These are phyloP conservation scores for Cladorrhinum sp. DNA, from an alignment of 2,329 filamentous ascomycete species.

Conservation along the genomic window DNA sequence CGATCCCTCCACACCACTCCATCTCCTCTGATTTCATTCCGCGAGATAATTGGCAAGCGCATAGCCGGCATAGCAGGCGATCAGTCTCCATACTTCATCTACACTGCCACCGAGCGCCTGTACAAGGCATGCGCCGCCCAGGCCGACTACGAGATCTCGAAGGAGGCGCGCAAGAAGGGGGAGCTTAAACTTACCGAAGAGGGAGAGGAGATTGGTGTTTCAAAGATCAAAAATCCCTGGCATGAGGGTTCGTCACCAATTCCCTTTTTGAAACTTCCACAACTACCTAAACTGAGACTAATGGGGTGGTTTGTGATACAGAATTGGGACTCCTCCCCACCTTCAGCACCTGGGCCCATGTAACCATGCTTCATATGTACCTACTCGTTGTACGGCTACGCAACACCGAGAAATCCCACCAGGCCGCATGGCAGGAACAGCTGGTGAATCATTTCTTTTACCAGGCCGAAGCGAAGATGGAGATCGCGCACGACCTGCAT, in stretches of 20 bases:
- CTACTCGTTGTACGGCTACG: slow-evolving; percentile 80
- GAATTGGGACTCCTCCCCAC: slow-evolving; percentile 77
- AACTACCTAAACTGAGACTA: slow-evolving; percentile 6
- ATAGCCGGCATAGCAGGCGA: slow-evolving; percentile 4
- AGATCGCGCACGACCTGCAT: slow-evolving; percentile 69
- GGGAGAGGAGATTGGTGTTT: slow-evolving; percentile 78
- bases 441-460: slow-evolving; percentile 95
- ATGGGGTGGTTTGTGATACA: slow-evolving; percentile 36
- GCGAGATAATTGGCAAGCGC: slow-evolving; percentile 6
- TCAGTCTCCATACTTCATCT: slow-evolving; percentile 63
- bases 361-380: slow-evolving; percentile 96
- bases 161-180: slow-evolving; percentile 61
- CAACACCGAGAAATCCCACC: slow-evolving; percentile 66
- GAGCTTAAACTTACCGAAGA: slow-evolving; percentile 68
- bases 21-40: slow-evolving; percentile 5
- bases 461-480: slow-evolving; percentile 80
- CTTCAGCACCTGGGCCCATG: slow-evolving; percentile 93
- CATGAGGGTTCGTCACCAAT: slow-evolving; percentile 62
- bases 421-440: slow-evolving; percentile 80
- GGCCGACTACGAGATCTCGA: slow-evolving; percentile 73
- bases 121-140: slow-evolving; percentile 71
- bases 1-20: slow-evolving; percentile 19
- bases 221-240: slow-evolving; percentile 65
- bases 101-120: slow-evolving; percentile 73
- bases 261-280: too few species aligned